A percentile compares a stretch with the other conserved stretches of the same genome.
Conservation (phyloP, 148 eudicot genomes). For the Pharnaceum exiguum region DNA sequence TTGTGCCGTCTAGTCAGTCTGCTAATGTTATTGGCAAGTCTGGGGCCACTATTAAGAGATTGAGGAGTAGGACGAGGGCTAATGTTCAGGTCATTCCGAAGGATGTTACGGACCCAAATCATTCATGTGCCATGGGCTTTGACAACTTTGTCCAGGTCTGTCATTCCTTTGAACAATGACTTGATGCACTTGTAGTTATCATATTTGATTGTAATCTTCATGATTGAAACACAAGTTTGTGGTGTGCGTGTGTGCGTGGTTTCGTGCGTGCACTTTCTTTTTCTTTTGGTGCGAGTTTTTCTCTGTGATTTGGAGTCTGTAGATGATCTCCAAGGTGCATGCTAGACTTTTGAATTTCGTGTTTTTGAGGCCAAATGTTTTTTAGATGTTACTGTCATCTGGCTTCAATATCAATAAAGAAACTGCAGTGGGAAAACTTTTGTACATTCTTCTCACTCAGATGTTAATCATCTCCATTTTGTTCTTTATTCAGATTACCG, state of each 20-base stretch:
- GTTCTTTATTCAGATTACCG: slow-evolving; percentile 51
- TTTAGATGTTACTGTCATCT: no score
- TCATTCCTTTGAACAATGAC: slow-evolving; percentile 8
- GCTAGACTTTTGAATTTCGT: no score
- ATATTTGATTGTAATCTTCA: not conserved
- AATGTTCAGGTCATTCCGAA: slow-evolving; percentile 61
- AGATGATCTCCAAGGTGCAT: no score
- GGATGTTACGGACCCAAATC: slow-evolving; percentile 59
- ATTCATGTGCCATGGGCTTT: slow-evolving; percentile 86
- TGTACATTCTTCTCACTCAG: not conserved
- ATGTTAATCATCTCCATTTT: not conserved
- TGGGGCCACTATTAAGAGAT: slow-evolving; percentile 70
- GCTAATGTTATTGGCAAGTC: slow-evolving; percentile 91
- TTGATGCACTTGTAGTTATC: not conserved
- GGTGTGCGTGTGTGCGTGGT: no score
- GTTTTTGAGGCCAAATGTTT: no score
- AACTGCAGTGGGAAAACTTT: not conserved
- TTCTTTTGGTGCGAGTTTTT: no score
- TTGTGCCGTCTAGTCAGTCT: slow-evolving; percentile 89
- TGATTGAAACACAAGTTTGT: no score
- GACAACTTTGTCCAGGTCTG: slow-evolving; percentile 89
- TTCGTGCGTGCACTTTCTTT: no score
- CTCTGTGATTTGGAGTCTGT: no score
- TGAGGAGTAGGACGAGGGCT: slow-evolving; percentile 70
- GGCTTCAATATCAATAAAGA: no score